A percentile compares a stretch with the other conserved stretches of the same genome.
These are phyloP conservation scores for Metarhizium guizhouense DNA, from an alignment of 2,329 filamentous ascomycete species.

Conservation along the genomic window DNA sequence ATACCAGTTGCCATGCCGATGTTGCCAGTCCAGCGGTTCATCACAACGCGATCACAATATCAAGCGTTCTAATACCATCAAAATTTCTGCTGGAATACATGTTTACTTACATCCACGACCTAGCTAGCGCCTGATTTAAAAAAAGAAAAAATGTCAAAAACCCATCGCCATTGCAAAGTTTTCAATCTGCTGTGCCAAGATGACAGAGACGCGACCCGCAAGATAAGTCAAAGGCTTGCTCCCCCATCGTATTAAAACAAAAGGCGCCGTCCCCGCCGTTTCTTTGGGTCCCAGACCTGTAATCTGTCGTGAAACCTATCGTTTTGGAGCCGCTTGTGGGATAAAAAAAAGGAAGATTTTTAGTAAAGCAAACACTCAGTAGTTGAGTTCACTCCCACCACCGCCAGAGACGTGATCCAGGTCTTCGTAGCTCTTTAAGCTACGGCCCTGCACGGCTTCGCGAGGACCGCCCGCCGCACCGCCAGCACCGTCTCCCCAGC, in stretches of 20 bases:
- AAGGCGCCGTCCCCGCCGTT: not conserved
- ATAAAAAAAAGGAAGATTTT: not conserved
- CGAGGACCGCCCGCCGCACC: slow-evolving; percentile 72
- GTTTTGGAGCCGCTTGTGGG: not conserved
- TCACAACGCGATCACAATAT: not conserved
- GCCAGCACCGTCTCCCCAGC: slow-evolving; percentile 69
- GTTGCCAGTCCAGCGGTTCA: too few relatives aligned
- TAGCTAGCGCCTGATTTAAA: not conserved
- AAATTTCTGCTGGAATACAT: not conserved
- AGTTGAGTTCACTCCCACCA: slow-evolving; percentile 80
- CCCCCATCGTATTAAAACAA: not conserved
- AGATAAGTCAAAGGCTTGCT: not conserved
- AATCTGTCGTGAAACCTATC: not conserved
- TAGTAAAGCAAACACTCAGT: slow-evolving; percentile 36
- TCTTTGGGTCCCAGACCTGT: not conserved
- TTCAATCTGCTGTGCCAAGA: not conserved
- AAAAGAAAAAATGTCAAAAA: not conserved
- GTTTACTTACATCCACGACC: not conserved
- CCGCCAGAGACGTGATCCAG: slow-evolving; percentile 73
- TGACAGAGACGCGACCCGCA: not conserved
- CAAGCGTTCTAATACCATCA: not conserved
- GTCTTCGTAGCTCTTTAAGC: slow-evolving; percentile 95
- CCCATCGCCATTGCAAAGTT: not conserved
- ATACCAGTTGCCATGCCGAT: too few relatives aligned
- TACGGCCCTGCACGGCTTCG: slow-evolving; percentile 86